phyloP scores from a whole-genome alignment of 768 basidiomycete species.

The Podaxis rugospora region DNA sequence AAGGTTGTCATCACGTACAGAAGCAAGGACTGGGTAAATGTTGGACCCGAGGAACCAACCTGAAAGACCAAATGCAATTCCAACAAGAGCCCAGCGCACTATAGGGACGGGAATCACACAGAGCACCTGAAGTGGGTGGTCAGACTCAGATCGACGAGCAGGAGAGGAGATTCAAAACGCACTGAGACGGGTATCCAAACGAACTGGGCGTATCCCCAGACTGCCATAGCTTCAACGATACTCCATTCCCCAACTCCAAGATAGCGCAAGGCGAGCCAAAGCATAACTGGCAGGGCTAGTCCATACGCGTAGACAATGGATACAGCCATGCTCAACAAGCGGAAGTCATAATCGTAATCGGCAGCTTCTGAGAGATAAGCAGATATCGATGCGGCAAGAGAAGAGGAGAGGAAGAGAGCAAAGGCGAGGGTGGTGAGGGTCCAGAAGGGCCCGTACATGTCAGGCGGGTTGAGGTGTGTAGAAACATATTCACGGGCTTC shows the following conservation, averaged over 20 bases:
- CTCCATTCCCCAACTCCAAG: constrained; percentile 89
- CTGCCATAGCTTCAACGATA: constrained; percentile 72
- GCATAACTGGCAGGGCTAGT: constrained; percentile 69
- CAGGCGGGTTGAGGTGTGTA: constrained; percentile 61
- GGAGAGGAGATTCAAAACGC: constrained; percentile 19
- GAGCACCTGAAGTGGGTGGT: constrained; percentile 46
- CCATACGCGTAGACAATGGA: constrained; percentile 87
- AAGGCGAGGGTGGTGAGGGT: constrained; percentile 94
- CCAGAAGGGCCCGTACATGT: constrained; percentile 95
- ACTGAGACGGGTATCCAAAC: constrained; percentile 89
- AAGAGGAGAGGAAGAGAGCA: constrained; percentile 89
- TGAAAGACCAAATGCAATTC: constrained; percentile 69
- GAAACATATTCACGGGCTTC: constrained; percentile 54
- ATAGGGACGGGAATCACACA: constrained; percentile 84
- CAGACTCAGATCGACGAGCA: background rate
- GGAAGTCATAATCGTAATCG: constrained; percentile 80
- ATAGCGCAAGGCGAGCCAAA: constrained; percentile 86
- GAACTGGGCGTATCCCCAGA: constrained; percentile 82
- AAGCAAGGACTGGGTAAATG: constrained; percentile 85
- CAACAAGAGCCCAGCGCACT: constrained; percentile 77
- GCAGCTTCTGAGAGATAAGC: constrained; percentile 70
- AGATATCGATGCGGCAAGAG: constrained; percentile 82
- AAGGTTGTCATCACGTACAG: constrained; percentile 42
- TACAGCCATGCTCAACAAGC: constrained; percentile 76
- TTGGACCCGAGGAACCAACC: constrained; percentile 84